Evolutionary conservation across 257 asterid genomes (phyloP), one percentile per base, ranked within the genome.

Genomic region (Capsicum rhomboideum): DNA sequence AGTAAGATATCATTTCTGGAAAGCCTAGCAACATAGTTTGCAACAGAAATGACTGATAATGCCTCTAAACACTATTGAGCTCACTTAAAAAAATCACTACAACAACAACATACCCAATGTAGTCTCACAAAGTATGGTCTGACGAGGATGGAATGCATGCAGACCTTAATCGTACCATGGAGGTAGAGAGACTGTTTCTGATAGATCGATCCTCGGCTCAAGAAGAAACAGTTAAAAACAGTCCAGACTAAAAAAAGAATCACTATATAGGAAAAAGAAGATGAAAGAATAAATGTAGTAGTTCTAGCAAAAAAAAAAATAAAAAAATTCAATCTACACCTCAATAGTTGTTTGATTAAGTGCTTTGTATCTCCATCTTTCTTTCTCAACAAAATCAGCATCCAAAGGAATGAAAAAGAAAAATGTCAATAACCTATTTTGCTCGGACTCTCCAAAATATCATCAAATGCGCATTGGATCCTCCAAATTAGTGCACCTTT

Each of bases 361-460:
- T 64, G 95, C 97, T 77, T 89, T 90, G 79, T 95, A 95, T 81
- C 98, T 93, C 98, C 98, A 94, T 44, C 90, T 89, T 71, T 95
- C 98, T 80, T 94, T 95, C 94, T 94, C 98, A 82, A 94, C 94
- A 86, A 92, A 95, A 93, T 95, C 99, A 11, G 99, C 99, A 87
- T 95, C 99, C 87, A 94, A 83, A 79, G n/a, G n/a, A n/a, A n/a
- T n/a, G n/a, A n/a, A n/a, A n/a, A n/a, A n/a, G n/a, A n/a, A n/a
- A n/a, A n/a, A n/a, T n/a, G n/a, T n/a, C n/a, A n/a, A n/a, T n/a
- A 23, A 28, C 12, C n/a, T 29, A 29, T 64, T 1, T 64, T 29
- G 21, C 21, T 16, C 2, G 0, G 21, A 17, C 26, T 31, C 26
- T 18, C 17, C 8, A 34, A 4, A 34, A 64, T 28, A 67, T 2